phyloP scores from a whole-genome alignment of 2,329 filamentous ascomycete genomes.

The Ceratocystiopsis minuta region DNA sequence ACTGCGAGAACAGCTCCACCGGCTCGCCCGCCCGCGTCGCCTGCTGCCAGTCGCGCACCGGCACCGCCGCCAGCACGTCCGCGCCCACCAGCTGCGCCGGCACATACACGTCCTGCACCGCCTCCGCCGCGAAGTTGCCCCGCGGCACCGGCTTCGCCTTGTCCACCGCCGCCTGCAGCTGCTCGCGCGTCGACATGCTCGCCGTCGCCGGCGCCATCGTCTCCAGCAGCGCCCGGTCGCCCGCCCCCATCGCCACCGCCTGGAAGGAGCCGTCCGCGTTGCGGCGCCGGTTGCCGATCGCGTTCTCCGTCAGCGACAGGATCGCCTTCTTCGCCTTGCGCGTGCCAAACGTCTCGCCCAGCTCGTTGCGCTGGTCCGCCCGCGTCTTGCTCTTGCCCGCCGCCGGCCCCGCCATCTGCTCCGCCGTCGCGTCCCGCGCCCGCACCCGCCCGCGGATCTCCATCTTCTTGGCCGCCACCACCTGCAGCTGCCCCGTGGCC shows the following conservation, averaged over 20 bases:
- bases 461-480: constrained; percentile 48
- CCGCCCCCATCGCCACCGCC: constrained; percentile 15
- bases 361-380: constrained; percentile 44
- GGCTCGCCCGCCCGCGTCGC: constrained; percentile 38
- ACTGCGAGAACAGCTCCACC: constrained; percentile 40
- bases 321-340: constrained; percentile 74
- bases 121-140: constrained; percentile 47
- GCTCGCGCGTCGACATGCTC: constrained; percentile 26
- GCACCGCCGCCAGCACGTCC: constrained; percentile 48
- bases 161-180: constrained; percentile 33
- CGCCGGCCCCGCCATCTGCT: constrained; percentile 23
- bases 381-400: constrained; percentile 37
- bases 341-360: constrained; percentile 66
- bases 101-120: constrained; percentile 57
- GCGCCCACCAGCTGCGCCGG: constrained; percentile 46
- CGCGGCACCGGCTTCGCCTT: constrained; percentile 55
- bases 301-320: constrained; percentile 49
- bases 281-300: constrained; percentile 30
- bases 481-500: constrained; percentile 36
- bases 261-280: constrained; percentile 26
- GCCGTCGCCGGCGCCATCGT: constrained; percentile 43
- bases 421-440: constrained; percentile 31
- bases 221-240: constrained; percentile 41
- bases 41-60: constrained; percentile 59
- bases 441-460: constrained; percentile 38